phyloP scores from a whole-genome alignment of 108 stramenopile genomes.

The Fragilaria crotonensis region DNA sequence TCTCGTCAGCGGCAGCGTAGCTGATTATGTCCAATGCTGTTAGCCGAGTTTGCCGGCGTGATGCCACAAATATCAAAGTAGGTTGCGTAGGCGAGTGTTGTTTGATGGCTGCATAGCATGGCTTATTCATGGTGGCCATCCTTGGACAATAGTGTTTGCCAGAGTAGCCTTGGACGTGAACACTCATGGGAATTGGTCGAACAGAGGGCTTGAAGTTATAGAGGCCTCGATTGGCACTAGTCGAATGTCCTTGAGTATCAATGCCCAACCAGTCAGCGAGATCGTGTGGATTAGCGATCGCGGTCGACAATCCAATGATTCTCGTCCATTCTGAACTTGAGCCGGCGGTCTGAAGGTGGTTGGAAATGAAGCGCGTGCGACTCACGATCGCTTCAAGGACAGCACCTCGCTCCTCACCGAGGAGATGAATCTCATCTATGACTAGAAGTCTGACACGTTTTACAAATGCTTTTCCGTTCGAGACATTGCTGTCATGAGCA shows the following conservation, averaged over 20 bases:
- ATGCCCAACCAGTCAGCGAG: constrained; percentile 98
- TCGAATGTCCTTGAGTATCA: constrained; percentile 34
- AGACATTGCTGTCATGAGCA: constrained; percentile 29
- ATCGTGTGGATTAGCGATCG: constrained; percentile 94
- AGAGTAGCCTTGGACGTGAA: constrained; percentile 94
- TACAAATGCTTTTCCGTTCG: constrained; percentile 60
- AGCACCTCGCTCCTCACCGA: constrained; percentile 98
- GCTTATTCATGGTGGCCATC: constrained; percentile 99
- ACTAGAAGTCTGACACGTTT: constrained; percentile 84
- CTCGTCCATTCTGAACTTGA: constrained; percentile 47
- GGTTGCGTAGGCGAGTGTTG: constrained; percentile 90
- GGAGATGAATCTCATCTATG: constrained; percentile 98
- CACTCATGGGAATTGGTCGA: constrained; percentile 90
- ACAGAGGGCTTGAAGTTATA: constrained; percentile 97
- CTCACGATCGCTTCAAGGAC: constrained; percentile 97
- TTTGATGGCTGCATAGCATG: constrained; percentile 95
- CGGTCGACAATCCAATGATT: constrained; percentile 94
- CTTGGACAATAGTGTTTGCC: constrained; percentile 86
- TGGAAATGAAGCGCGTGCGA: constrained; percentile 89
- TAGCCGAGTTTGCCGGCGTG: constrained; percentile 91
- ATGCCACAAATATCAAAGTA: constrained; percentile 90
- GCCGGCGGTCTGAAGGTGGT: constrained; percentile 25
- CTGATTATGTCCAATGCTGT: constrained; percentile 93
- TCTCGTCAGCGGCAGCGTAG: constrained; percentile 77
- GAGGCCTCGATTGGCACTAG: constrained; percentile 31